Evolutionary conservation across 371 early-diverging fungal species (phyloP), one percentile per base, ranked within the genome.

Genomic region (Nosema muscidifuracis): DNA sequence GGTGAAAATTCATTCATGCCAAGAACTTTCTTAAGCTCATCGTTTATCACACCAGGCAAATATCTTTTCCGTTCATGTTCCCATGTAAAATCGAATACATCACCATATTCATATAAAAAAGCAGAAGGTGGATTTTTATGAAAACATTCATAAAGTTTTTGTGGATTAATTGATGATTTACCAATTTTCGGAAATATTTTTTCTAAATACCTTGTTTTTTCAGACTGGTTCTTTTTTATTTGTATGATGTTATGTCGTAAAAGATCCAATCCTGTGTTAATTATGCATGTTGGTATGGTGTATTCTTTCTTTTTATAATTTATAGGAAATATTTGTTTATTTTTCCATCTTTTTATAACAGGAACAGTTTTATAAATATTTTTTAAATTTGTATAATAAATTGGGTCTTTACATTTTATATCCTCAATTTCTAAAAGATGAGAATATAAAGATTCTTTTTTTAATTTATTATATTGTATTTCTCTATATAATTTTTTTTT

Each of bases 71-170:
- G 80, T 70, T 89, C 89, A 28, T 91, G 87, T 74, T 94, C 95
- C n/a, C 55, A 24, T 34, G 43, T 60, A 18, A 56, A 64, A 57
- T 66, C 55, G 31, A 64, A 74, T 33, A 62, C 43, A 55, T 53
- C 57, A 24, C 73, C 26, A 64, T 73, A 44, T 36, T 22, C n/a
- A 81, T 87, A 82, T 84, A 89, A 87, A 94, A 51, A 72, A n/a
- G n/a, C n/a, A n/a, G n/a, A n/a, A 92, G 93, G 57, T 93, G 92
- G 57, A 90, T 90, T 26, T 86, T 85, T 70, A 89, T 89, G 94
- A 81, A 96, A 95, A 1, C 94, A 94, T 79, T 93, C 94, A 75
- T 94, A 93, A 43, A 94, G 83, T 69, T 91, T 90, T 80, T 91
- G 91, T 80, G 94, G 94, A 79, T 94, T 94, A 65, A 94, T 88